phyloP scores from a whole-genome alignment of 192 early-diverging fungal species.

The Backusella morwellensis region DNA sequence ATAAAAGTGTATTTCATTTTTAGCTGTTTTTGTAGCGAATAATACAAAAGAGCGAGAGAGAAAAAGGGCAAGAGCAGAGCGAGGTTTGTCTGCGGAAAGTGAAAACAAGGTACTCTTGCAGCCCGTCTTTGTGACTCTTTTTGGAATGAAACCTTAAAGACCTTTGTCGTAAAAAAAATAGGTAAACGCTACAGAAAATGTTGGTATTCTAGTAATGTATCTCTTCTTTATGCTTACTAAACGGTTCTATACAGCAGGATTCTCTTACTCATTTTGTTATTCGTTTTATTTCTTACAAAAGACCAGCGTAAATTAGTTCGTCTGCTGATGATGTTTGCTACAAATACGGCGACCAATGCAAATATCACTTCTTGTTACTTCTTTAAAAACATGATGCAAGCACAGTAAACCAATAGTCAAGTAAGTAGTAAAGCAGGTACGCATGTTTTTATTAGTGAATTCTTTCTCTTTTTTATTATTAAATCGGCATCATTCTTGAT shows the following conservation, averaged over 20 bases:
- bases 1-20: slow-evolving; percentile 63
- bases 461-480: background rate
- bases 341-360: background rate
- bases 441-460: too few relatives aligned
- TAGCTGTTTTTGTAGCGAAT: background rate
- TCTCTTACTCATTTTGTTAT: background rate
- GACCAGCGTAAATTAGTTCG: background rate
- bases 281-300: background rate
- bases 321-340: background rate
- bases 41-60: background rate
- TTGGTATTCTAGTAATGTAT: background rate
- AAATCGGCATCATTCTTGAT: background rate
- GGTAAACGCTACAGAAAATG: background rate
- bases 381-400: background rate
- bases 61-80: background rate
- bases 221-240: background rate
- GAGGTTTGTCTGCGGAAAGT: background rate
- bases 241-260: background rate
- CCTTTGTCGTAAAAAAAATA: background rate
- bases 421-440: background rate
- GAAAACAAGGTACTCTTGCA: background rate
- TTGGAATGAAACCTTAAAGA: background rate
- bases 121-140: background rate
- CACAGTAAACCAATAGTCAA: too few relatives aligned
- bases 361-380: background rate